Conservation (phyloP, 768 basidiomycete genomes). For the Suillus hirtellus region DNA sequence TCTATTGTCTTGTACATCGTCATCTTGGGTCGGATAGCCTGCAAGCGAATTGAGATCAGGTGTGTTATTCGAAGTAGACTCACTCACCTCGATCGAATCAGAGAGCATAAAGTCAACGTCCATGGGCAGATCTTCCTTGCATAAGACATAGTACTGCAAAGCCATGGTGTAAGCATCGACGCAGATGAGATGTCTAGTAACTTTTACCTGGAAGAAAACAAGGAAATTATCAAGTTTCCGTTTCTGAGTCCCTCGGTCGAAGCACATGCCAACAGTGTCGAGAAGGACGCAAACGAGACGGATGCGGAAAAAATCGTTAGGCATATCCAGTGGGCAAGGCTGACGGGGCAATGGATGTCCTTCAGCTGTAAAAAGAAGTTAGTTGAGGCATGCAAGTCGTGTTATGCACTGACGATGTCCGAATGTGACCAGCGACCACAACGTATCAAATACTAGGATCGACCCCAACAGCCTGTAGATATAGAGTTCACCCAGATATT, state of each 20-base stretch:
- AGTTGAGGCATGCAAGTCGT: conserved; percentile 10
- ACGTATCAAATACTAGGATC: conserved; percentile 84
- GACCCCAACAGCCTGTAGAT: conserved; percentile 93
- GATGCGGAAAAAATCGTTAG: conserved; percentile 95
- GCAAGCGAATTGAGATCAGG: conserved; percentile 10
- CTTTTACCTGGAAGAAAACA: conserved; percentile 83
- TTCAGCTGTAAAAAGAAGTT: conserved; percentile 58
- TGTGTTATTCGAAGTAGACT: neutral
- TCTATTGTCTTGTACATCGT: conserved; percentile 70
- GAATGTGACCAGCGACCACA: conserved; percentile 95
- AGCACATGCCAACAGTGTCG: conserved; percentile 97
- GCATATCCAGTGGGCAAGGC: conserved; percentile 77
- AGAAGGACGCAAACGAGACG: conserved; percentile 89
- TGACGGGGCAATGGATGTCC: conserved; percentile 84
- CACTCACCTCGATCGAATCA: conserved; percentile 85
- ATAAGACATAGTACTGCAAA: conserved; percentile 76
- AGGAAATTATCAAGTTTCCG: conserved; percentile 93
- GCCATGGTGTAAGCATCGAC: conserved; percentile 8
- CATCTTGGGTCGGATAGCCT: conserved; percentile 89
- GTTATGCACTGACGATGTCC: conserved; percentile 80
- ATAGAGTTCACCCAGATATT: conserved; percentile 96
- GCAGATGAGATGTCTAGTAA: neutral
- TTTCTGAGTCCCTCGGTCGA: conserved; percentile 90
- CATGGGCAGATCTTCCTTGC: conserved; percentile 91
- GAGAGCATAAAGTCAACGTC: conserved; percentile 97